These are phyloP conservation scores for Chamaecrista fasciculata DNA, from an alignment of 306 rosid species.

Conservation along the genomic window DNA sequence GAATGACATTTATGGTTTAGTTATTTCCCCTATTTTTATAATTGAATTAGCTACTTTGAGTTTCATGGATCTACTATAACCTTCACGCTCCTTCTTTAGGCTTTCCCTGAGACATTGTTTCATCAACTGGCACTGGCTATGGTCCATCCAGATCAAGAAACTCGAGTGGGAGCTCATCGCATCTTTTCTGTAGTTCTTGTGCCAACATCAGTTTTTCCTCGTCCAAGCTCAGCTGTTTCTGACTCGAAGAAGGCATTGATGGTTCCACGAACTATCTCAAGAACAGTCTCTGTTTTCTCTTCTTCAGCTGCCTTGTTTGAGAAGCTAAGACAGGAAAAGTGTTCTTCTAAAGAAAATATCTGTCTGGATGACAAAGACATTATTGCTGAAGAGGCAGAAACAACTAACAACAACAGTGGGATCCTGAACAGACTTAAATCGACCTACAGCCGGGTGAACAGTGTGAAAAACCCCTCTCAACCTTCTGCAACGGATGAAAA, in stretches of 20 bases:
- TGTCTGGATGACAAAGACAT: conserved; percentile 35
- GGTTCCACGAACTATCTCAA: conserved; percentile 72
- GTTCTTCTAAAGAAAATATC: conserved; percentile 48
- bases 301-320: conserved; percentile 94
- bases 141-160: conserved; percentile 95
- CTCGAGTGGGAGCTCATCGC: conserved; percentile 79
- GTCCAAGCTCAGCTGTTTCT: conserved; percentile 33
- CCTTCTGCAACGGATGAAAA: conserved; percentile 34
- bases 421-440: conserved; percentile 55
- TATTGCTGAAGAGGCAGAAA: conserved; percentile 39
- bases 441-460: conserved; percentile 46
- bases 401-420: conserved; percentile 37
- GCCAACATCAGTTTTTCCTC: conserved; percentile 70
- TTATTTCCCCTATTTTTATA: conserved; percentile 22
- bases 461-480: conserved; percentile 41
- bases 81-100: conserved; percentile 48
- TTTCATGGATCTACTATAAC: conserved; percentile 29
- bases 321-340: conserved; percentile 66
- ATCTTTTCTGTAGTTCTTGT: conserved; percentile 86
- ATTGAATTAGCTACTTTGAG: conserved; percentile 15
- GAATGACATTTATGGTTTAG: conserved; percentile 25
- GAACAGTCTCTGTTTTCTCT: conserved; percentile 83
- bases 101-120: conserved; percentile 92
- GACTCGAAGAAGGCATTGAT: conserved; percentile 43
- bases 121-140: conserved; percentile 85